A percentile compares a stretch with the other conserved stretches of the same genome.
phyloP scores from a whole-genome alignment of 73 alveolate genomes.

The Paramecium sonneborni region DNA sequence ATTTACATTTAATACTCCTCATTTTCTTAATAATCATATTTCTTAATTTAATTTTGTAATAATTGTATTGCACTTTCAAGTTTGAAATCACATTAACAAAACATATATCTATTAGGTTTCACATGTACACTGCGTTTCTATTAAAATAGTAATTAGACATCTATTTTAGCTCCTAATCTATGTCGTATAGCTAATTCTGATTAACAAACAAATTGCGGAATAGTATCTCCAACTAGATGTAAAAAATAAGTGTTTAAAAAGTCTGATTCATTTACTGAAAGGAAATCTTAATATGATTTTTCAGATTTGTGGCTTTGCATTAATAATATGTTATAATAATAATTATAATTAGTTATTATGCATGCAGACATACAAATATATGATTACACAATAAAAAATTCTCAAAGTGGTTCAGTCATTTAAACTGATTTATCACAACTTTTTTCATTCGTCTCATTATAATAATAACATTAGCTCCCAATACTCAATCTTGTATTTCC shows the following conservation, averaged over 20 bases:
- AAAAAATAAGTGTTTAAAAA: not conserved
- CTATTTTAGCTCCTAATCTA: not conserved
- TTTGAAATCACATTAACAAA: not conserved
- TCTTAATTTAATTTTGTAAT: not conserved
- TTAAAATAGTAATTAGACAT: not conserved
- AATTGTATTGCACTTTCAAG: not conserved
- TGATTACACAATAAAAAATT: not conserved
- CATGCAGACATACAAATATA: not conserved
- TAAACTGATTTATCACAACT: conserved; percentile 13
- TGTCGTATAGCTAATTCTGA: not conserved
- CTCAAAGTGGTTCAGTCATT: conserved; percentile 6
- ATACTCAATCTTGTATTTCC: conserved; percentile 10
- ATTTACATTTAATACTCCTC: not conserved
- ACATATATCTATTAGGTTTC: not conserved
- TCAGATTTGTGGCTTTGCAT: not conserved
- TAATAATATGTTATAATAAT: not conserved
- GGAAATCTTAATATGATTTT: not conserved
- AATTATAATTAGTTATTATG: not conserved
- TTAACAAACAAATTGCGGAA: not conserved
- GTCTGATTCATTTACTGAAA: not conserved
- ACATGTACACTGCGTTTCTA: not conserved
- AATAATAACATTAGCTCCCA: conserved; percentile 25
- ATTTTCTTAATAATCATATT: conserved; percentile 12
- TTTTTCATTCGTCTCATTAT: not conserved
- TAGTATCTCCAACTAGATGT: not conserved